Percentiles rank a stretch among this genome's conserved stretches.
Conservation (phyloP, 345 rosid genomes). For the Hypericum perforatum region DNA sequence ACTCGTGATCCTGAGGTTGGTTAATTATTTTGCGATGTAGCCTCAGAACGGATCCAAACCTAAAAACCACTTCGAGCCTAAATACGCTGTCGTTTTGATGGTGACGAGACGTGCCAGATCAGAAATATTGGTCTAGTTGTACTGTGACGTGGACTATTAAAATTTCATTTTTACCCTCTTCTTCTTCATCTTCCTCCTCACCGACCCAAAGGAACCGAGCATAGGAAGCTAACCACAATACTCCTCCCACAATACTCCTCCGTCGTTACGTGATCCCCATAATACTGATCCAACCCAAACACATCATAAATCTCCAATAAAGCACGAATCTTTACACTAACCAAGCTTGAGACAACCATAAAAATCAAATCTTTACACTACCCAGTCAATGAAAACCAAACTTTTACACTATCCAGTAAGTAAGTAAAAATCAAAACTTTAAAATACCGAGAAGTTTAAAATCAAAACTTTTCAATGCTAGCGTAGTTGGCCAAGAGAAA, state of each 20-base stretch:
- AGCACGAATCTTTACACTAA: neutral
- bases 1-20: no score
- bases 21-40: no score
- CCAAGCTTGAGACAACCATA: neutral
- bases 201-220: slow-evolving; percentile 86
- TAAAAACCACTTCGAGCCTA: no score
- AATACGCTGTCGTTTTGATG: no score
- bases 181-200: slow-evolving; percentile 59
- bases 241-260: slow-evolving; percentile 85
- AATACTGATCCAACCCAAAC: slow-evolving; percentile 41
- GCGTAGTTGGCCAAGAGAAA: slow-evolving; percentile 81
- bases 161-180: slow-evolving; percentile 11
- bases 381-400: neutral
- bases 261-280: slow-evolving; percentile 48
- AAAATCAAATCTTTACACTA: neutral
- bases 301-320: neutral
- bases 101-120: no score
- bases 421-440: no score
- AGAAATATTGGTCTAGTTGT: no score
- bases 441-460: no score
- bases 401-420: no score
- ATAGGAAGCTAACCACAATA: slow-evolving; percentile 69
- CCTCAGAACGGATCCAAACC: no score
- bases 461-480: no score
- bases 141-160: no score